Percentiles rank a stretch among this genome's conserved stretches.
Conservation (phyloP, 176 grass and related monocot genomes). For the Cocos nucifera region DNA sequence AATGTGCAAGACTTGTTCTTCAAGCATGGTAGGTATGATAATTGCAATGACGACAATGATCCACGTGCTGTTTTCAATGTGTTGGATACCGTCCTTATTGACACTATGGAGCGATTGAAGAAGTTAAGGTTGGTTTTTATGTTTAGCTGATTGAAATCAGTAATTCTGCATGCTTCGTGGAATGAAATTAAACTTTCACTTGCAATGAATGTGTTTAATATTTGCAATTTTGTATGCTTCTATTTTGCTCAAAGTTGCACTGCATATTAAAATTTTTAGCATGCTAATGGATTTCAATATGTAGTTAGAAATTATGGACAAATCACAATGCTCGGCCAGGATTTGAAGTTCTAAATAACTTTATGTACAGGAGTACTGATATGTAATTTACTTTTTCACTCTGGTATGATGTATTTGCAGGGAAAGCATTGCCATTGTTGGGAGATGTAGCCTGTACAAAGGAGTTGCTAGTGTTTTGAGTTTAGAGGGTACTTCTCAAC, state of each 20-base stretch:
- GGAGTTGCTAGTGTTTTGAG: constrained; percentile 23
- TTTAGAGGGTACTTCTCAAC: constrained; percentile 17
- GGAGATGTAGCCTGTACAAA: constrained; percentile 28
- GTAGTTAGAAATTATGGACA: too few species aligned
- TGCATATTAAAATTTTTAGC: too few species aligned
- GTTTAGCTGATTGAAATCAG: background rate
- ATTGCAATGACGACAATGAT: constrained; percentile 12
- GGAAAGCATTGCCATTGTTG: constrained; percentile 35
- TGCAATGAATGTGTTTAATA: too few species aligned
- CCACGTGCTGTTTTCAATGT: constrained; percentile 45
- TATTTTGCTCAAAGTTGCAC: too few species aligned
- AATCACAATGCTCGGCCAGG: too few species aligned
- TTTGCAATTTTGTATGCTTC: too few species aligned
- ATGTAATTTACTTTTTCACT: too few species aligned
- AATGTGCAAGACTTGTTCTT: constrained; percentile 10
- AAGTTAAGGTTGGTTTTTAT: constrained; percentile 28
- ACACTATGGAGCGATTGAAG: constrained; percentile 44
- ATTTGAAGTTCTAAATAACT: too few species aligned
- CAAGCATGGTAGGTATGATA: constrained; percentile 1
- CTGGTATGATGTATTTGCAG: constrained; percentile 18
- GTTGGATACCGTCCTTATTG: constrained; percentile 29
- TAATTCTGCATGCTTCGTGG: too few species aligned
- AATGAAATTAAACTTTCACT: too few species aligned
- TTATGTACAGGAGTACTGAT: too few species aligned
- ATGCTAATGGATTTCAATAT: too few species aligned